These are phyloP conservation scores for Cryptococcus hybrid DNA, from an alignment of 1,284 basidiomycete genomes.

Conservation along the genomic window DNA sequence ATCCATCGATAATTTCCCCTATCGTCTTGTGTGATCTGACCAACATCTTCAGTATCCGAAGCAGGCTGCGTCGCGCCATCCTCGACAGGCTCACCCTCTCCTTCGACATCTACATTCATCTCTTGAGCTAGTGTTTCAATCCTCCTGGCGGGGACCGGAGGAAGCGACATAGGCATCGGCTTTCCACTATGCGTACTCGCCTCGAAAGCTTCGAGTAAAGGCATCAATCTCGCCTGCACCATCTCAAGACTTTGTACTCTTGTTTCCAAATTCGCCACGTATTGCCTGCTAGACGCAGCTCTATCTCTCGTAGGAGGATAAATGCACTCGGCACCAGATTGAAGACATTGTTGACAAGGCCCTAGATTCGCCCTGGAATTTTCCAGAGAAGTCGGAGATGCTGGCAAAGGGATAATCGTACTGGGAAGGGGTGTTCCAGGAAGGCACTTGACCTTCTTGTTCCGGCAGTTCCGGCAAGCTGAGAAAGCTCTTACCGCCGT, in stretches of 20 bases:
- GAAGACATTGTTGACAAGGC: constrained; percentile 43
- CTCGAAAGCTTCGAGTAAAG: constrained; percentile 40
- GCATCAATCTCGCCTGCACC: constrained; percentile 31
- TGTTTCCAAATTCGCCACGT: constrained; percentile 44
- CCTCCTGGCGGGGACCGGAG: not conserved
- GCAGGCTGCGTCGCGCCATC: constrained; percentile 55
- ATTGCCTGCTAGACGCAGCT: constrained; percentile 45
- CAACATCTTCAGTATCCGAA: constrained; percentile 61
- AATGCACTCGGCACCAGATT: constrained; percentile 37
- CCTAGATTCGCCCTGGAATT: constrained; percentile 5
- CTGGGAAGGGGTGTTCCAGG: constrained; percentile 19
- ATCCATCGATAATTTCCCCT: constrained; percentile 90
- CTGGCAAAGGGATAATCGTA: not conserved
- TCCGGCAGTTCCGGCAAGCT: constrained; percentile 40
- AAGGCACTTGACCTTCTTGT: constrained; percentile 46
- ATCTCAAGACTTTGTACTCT: constrained; percentile 46
- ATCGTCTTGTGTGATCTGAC: constrained; percentile 81
- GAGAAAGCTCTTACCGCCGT: constrained; percentile 29
- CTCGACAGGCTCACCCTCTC: constrained; percentile 50
- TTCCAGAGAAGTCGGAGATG: not conserved
- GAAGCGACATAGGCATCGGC: not conserved
- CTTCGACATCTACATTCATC: not conserved
- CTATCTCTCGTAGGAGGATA: constrained; percentile 46
- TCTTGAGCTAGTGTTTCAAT: too few relatives aligned
- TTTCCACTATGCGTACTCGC: constrained; percentile 5